Evolutionary conservation across 1,284 basidiomycete species (phyloP).

Genomic region (Ganoderma boninense): DNA sequence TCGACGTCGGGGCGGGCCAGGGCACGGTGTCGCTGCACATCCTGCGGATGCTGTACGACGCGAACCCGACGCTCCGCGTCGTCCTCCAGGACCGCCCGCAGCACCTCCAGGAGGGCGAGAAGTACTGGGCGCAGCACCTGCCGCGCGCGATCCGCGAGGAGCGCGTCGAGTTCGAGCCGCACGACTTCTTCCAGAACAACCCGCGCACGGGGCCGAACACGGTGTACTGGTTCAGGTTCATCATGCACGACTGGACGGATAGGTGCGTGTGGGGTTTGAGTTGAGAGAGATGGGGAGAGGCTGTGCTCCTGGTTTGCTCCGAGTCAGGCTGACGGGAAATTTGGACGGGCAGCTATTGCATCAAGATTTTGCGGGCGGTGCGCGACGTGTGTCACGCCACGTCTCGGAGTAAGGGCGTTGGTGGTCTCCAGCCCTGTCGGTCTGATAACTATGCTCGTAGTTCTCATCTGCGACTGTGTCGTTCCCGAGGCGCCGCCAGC

Average conservation of each 20-base stretch:
- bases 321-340: no score
- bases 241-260: constrained; percentile 15
- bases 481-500: constrained; percentile 7
- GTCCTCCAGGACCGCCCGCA: constrained; percentile 12
- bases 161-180: constrained; percentile 8
- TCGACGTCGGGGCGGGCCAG: constrained; percentile 15
- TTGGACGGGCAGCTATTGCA: neutral
- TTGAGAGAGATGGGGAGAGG: no score
- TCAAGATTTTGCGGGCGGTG: constrained; percentile 5
- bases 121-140: constrained; percentile 12
- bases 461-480: constrained; percentile 8
- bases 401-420: neutral
- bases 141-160: constrained; percentile 1
- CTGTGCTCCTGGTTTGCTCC: no score
- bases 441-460: neutral
- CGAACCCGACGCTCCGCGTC: constrained; percentile 9
- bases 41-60: constrained; percentile 10
- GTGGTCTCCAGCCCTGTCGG: neutral
- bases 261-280: neutral
- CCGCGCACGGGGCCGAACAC: constrained; percentile 5
- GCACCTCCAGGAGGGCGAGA: constrained; percentile 9
- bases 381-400: constrained; percentile 9
- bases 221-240: constrained; percentile 11
- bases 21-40: constrained; percentile 13
- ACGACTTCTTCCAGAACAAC: constrained; percentile 12